Conservation (phyloP, 139 green algal species). For the Closterium sp. region DNA sequence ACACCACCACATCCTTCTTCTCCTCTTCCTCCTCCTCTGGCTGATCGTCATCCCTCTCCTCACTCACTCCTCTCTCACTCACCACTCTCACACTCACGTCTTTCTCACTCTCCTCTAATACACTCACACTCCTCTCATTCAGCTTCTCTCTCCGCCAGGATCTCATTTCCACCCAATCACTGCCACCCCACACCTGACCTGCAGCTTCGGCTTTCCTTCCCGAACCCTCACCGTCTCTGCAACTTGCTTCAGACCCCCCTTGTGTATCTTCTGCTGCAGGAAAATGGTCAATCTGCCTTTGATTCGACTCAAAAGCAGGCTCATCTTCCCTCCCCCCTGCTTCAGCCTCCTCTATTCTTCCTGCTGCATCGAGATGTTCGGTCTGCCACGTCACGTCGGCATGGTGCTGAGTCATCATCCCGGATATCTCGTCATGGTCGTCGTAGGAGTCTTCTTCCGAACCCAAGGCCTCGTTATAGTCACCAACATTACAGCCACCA, state of each 20-base stretch:
- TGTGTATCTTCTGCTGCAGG: too few species aligned
- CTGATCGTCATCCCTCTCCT: background rate
- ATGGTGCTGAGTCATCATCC: constrained; percentile 13
- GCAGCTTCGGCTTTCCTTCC: too few species aligned
- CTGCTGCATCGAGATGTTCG: background rate
- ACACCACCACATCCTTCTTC: background rate
- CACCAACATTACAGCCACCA: background rate
- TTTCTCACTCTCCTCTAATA: background rate
- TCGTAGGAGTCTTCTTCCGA: background rate
- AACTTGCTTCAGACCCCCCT: too few species aligned
- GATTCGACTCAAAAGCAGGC: background rate
- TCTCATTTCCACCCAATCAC: too few species aligned
- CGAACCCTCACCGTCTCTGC: too few species aligned
- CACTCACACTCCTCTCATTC: background rate
- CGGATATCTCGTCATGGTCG: constrained; percentile 17
- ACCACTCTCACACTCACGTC: background rate
- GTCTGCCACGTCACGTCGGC: background rate
- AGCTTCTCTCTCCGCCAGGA: background rate
- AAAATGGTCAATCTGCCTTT: too few species aligned
- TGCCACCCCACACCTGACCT: too few species aligned
- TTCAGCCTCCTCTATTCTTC: background rate
- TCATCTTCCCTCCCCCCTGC: background rate
- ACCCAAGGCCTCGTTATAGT: background rate
- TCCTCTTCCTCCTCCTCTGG: background rate
- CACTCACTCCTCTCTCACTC: background rate